A percentile compares a stretch with the other conserved stretches of the same genome.
Evolutionary conservation across 2,329 filamentous ascomycete genomes (phyloP).

Genomic region (Neonectria hederae): DNA sequence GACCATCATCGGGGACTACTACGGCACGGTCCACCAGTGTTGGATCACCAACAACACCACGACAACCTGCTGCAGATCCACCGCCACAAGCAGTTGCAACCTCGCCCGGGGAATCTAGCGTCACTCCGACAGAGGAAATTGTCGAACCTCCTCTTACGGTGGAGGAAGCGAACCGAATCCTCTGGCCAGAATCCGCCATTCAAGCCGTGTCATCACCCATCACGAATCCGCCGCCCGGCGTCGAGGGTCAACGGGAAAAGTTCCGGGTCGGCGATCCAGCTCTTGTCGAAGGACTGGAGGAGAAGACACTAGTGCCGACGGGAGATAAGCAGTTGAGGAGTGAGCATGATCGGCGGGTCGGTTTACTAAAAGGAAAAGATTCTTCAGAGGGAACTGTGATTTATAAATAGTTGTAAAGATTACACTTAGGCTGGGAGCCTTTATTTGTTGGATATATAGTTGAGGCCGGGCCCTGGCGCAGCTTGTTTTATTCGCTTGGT

Average conservation of each 20-base stretch:
- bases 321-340: constrained; percentile 49
- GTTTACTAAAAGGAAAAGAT: constrained; percentile 36
- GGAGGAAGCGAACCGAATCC: constrained; percentile 51
- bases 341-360: constrained; percentile 45
- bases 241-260: constrained; percentile 51
- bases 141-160: constrained; percentile 50
- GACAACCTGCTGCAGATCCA: constrained; percentile 26
- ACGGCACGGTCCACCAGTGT: constrained; percentile 31
- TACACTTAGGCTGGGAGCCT: constrained; percentile 2
- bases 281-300: constrained; percentile 46
- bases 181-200: constrained; percentile 49
- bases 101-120: constrained; percentile 22
- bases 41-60: constrained; percentile 34
- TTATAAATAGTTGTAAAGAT: constrained; percentile 32
- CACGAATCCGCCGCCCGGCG: constrained; percentile 17
- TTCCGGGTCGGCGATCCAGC: constrained; percentile 50
- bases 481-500: background rate
- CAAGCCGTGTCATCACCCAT: constrained; percentile 25
- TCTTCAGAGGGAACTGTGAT: constrained; percentile 7
- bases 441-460: background rate
- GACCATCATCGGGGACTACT: constrained; percentile 32
- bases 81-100: constrained; percentile 3
- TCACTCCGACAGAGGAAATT: constrained; percentile 27
- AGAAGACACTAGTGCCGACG: constrained; percentile 50
- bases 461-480: background rate